A percentile compares a stretch with the other conserved stretches of the same genome.
Evolutionary conservation across 1,284 basidiomycete genomes (phyloP).

Genomic region (Cryptococcus hybrid): DNA sequence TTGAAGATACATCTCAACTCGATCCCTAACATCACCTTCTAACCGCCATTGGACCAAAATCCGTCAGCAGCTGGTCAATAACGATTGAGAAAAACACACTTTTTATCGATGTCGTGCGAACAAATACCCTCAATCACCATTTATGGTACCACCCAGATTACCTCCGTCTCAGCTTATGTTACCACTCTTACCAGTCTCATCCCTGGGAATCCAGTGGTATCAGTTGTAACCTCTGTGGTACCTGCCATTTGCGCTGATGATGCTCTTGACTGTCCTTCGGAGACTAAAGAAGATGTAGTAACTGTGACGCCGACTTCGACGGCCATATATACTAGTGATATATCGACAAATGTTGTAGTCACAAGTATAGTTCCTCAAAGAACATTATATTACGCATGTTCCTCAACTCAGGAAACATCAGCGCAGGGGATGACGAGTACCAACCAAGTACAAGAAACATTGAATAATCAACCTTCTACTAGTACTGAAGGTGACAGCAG

Average conservation of each 20-base stretch:
- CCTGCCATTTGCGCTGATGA: neutral
- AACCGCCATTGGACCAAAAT: no score
- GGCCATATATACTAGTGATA: slow-evolving; percentile 1
- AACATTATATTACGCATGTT: slow-evolving; percentile 20
- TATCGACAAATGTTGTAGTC: slow-evolving; percentile 1
- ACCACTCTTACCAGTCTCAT: slow-evolving; percentile 7
- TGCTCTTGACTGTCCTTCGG: neutral
- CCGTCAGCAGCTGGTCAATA: no score
- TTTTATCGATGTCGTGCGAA: slow-evolving; percentile 5
- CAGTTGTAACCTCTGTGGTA: slow-evolving; percentile 2
- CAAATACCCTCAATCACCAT: slow-evolving; percentile 17
- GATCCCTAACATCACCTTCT: no score
- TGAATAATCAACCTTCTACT: no score
- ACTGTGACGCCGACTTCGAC: slow-evolving; percentile 6
- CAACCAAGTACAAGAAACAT: neutral
- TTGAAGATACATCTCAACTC: no score
- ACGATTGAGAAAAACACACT: neutral
- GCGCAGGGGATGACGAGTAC: neutral
- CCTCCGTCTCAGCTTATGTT: slow-evolving; percentile 5
- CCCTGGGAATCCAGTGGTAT: neutral
- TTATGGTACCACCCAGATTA: slow-evolving; percentile 23
- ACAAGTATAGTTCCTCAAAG: slow-evolving; percentile 18
- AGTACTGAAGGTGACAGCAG: neutral
- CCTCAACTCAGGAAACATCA: neutral
- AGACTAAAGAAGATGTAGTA: neutral